A percentile compares a stretch with the other conserved stretches of the same genome.
phyloP scores from a whole-genome alignment of 192 early-diverging fungal genomes.

The Coemansia sp. region DNA sequence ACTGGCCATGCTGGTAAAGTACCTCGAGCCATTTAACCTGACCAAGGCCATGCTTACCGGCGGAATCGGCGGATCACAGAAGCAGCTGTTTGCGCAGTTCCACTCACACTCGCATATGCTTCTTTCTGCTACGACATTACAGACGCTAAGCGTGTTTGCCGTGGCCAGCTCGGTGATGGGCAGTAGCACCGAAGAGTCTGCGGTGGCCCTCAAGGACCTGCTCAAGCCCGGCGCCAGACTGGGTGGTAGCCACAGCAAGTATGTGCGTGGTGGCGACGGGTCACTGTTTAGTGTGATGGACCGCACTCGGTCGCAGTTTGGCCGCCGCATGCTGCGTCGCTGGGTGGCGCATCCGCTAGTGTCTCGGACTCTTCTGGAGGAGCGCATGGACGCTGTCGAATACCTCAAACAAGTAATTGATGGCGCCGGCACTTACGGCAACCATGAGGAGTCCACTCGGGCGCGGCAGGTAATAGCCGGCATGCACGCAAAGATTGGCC shows the following conservation, averaged over 20 bases:
- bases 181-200: neutral
- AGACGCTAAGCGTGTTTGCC: conserved; percentile 86
- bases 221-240: conserved; percentile 6
- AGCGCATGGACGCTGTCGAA: conserved; percentile 76
- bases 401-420: conserved; percentile 60
- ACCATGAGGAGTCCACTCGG: neutral
- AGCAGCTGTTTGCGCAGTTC: conserved; percentile 75
- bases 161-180: conserved; percentile 61
- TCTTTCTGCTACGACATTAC: conserved; percentile 85
- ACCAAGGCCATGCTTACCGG: conserved; percentile 47
- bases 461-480: conserved; percentile 16
- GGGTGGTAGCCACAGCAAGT: conserved; percentile 9
- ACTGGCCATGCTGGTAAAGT: conserved; percentile 44
- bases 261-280: conserved; percentile 53
- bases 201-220: conserved; percentile 14
- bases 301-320: conserved; percentile 81
- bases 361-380: conserved; percentile 56
- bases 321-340: conserved; percentile 70
- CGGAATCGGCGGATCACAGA: conserved; percentile 56
- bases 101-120: conserved; percentile 69
- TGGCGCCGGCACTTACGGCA: conserved; percentile 27
- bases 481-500: conserved; percentile 46
- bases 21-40: conserved; percentile 44
- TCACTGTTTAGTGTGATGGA: conserved; percentile 83
- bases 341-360: conserved; percentile 92